Base-by-base conservation (phyloP, 1,284 basidiomycete genomes). In the Meripilus lineatus region DNA sequence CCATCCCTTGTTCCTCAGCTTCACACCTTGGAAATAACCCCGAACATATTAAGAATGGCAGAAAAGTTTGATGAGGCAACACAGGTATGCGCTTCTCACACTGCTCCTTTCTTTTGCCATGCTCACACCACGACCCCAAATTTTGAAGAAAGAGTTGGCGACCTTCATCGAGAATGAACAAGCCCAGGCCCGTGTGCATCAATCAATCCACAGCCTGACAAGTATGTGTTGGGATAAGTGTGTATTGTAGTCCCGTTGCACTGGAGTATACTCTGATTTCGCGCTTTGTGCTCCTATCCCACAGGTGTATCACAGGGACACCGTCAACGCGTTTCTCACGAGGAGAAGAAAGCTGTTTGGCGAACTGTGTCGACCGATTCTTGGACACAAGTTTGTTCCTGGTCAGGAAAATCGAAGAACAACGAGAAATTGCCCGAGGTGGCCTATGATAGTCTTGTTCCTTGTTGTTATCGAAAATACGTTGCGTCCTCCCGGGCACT, bases 281-380 rank as follows among this genome's bases (percentile, higher is more conserved):
- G n/a, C 11, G n/a, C 32, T 39, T 24, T 44, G 34, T 38, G 35
- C 7, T 22, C 41, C 28, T 40, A 30, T 50, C 54, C 49, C 44
- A 47, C 54, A 94, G 92, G 59, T 96, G 93, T 64, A 76, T 97
- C 52, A 89, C 89, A 4, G 79, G 89, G 32, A 79, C 81, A 23
- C 89, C 92, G 20, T 84, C 84, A n/a, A 84, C 82, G 25, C 77
- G 83, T 44, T 96, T 98, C 68, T 88, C 89, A 26, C 74, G 87
- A 47, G 74, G 79, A 36, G 94, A 98, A 67, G 83, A 88, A 56
- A 74, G 73, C 42, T 98, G 94, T 63, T 75, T 98, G 37, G 72
- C 78, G 48, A 95, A 95, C 69, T 97, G 93, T 59, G 93, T 96
- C 37, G 91, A 93, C 53, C 77, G 94, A 46, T 98, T 97, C 72